Conservation (phyloP, 495 filamentous ascomycete genomes). For the Usnea hakonensis region DNA sequence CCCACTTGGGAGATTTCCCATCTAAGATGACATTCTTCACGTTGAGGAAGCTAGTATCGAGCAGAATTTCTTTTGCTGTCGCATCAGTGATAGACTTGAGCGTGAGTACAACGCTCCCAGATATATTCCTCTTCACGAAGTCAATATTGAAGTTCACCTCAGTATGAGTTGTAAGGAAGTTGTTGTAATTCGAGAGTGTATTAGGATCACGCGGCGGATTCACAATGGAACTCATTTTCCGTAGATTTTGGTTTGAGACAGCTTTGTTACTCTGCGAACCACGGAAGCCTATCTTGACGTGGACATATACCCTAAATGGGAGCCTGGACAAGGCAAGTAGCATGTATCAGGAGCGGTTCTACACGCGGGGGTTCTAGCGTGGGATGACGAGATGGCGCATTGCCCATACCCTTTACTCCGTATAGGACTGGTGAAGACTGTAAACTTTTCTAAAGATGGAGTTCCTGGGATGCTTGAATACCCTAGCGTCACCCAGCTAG, state of each 20-base stretch:
- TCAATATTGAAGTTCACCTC: constrained; percentile 70
- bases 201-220: constrained; percentile 70
- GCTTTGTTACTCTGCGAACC: too few species aligned
- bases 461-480: too few species aligned
- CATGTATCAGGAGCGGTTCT: too few species aligned
- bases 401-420: too few species aligned
- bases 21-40: constrained; percentile 60
- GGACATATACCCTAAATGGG: too few species aligned
- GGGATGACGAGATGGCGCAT: too few species aligned
- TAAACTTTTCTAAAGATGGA: too few species aligned
- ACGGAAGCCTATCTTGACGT: too few species aligned
- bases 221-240: constrained; percentile 35
- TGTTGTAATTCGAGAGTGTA: constrained; percentile 83
- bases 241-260: neutral
- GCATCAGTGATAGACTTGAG: constrained; percentile 64
- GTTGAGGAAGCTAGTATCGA: constrained; percentile 78
- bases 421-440: too few species aligned
- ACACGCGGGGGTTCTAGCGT: too few species aligned
- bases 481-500: too few species aligned
- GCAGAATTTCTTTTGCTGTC: constrained; percentile 63
- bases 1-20: constrained; percentile 55
- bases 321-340: too few species aligned
- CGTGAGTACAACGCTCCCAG: constrained; percentile 65
- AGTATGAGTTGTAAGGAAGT: constrained; percentile 74
- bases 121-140: constrained; percentile 66